A percentile compares a stretch with the other conserved stretches of the same genome.
Conservation (phyloP, 2,329 filamentous ascomycete genomes). For the Botryotinia narcissicola region DNA sequence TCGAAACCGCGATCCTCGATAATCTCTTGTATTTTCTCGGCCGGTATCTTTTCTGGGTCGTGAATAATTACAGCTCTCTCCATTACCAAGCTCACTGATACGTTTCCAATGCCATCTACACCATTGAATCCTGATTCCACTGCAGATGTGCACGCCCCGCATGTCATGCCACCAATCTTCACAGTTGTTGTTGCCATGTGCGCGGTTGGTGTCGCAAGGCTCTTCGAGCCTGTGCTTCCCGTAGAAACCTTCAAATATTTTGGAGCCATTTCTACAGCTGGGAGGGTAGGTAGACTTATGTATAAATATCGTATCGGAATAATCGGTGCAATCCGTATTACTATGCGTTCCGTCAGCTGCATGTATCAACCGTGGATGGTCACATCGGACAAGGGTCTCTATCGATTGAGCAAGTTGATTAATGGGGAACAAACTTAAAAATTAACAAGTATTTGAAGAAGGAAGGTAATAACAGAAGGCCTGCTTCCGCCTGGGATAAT, state of each 20-base stretch:
- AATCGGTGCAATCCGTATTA: constrained; percentile 12
- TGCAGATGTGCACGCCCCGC: constrained; percentile 92
- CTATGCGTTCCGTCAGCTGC: constrained; percentile 19
- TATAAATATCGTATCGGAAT: constrained; percentile 14
- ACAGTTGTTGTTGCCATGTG: constrained; percentile 89
- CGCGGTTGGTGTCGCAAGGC: constrained; percentile 31
- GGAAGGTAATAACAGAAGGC: constrained; percentile 16
- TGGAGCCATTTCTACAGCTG: constrained; percentile 34
- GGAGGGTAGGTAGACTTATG: constrained; percentile 1
- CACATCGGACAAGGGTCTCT: constrained; percentile 17
- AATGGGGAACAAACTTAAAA: constrained; percentile 1
- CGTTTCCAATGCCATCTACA: constrained; percentile 75
- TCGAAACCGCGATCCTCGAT: constrained; percentile 94
- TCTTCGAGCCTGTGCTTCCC: constrained; percentile 24
- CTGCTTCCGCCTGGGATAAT: constrained; percentile 15
- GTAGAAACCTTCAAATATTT: constrained; percentile 34
- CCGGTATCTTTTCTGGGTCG: constrained; percentile 69
- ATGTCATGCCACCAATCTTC: constrained; percentile 86
- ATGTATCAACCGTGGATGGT: constrained; percentile 1
- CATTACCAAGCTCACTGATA: constrained; percentile 92
- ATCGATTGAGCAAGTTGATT: constrained; percentile 15
- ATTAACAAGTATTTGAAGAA: constrained; percentile 4
- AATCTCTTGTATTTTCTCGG: constrained; percentile 75
- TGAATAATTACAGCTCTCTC: constrained; percentile 94
- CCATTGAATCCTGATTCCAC: constrained; percentile 87